Conservation (phyloP, 2,329 filamentous ascomycete genomes). For the Waltergamsia citrina region DNA sequence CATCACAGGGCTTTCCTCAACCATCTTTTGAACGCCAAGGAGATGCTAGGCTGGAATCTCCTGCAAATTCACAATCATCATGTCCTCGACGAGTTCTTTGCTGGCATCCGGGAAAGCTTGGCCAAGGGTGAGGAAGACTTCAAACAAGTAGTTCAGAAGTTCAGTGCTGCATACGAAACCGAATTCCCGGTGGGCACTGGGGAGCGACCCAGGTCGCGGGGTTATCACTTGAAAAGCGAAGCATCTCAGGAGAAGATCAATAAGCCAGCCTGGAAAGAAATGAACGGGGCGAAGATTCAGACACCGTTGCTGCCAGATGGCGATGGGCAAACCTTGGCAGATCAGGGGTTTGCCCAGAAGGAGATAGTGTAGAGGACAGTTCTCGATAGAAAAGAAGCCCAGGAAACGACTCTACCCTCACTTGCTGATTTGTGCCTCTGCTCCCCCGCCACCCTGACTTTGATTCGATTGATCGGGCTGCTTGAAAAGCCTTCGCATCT, state of each 20-base stretch:
- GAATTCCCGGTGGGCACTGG: conserved; percentile 67
- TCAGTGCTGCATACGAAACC: conserved; percentile 51
- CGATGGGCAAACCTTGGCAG: conserved; percentile 38
- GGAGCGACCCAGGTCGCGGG: conserved; percentile 67
- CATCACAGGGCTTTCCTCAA: conserved; percentile 85
- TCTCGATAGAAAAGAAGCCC: too few relatives aligned
- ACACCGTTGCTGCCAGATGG: conserved; percentile 38
- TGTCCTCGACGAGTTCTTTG: conserved; percentile 64
- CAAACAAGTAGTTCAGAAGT: conserved; percentile 33
- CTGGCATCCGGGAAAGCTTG: conserved; percentile 57
- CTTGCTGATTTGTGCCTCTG: too few relatives aligned
- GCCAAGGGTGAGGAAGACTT: conserved; percentile 46
- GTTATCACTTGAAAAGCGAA: conserved; percentile 71
- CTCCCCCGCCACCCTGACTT: too few relatives aligned
- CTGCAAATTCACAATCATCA: conserved; percentile 88
- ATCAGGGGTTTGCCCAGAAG: conserved; percentile 45
- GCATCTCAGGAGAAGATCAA: conserved; percentile 60
- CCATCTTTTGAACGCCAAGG: conserved; percentile 80
- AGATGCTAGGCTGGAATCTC: conserved; percentile 94
- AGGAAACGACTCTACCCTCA: too few relatives aligned
- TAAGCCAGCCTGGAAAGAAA: conserved; percentile 53
- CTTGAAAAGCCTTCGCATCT: too few relatives aligned
- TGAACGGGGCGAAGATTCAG: conserved; percentile 32
- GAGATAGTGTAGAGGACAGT: too few relatives aligned
- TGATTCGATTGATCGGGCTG: too few relatives aligned